Evolutionary conservation across 2,329 filamentous ascomycete species (phyloP).

Genomic region (Diaporthe nobilis): DNA sequence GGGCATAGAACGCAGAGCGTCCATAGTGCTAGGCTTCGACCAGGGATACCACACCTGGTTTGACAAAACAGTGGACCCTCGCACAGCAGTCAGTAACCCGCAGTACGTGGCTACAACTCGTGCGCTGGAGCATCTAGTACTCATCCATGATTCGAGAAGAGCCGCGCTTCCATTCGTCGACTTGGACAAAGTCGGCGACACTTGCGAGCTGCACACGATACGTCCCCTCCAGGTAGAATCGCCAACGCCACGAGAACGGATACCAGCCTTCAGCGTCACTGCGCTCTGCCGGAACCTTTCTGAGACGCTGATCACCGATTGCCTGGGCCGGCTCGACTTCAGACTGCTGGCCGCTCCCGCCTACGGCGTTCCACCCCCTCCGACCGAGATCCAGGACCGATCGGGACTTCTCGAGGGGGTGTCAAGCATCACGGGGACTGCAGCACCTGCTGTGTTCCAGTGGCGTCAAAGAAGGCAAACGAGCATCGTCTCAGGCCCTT

Average conservation of each 20-base stretch:
- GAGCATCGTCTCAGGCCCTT: not conserved
- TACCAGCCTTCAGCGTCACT: conserved; percentile 32
- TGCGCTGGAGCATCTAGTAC: conserved; percentile 37
- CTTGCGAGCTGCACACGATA: conserved; percentile 33
- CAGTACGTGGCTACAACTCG: conserved; percentile 40
- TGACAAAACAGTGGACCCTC: conserved; percentile 20
- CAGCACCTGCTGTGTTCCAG: conserved; percentile 37
- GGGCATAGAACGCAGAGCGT: conserved; percentile 39
- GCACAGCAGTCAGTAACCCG: conserved; percentile 29
- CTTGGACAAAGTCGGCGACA: conserved; percentile 21
- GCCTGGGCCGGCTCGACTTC: conserved; percentile 31
- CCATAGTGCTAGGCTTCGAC: conserved; percentile 39
- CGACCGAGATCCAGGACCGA: conserved; percentile 27
- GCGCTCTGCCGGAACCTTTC: conserved; percentile 40
- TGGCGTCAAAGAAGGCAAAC: conserved; percentile 36
- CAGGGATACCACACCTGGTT: conserved; percentile 38
- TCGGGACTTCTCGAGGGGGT: conserved; percentile 36
- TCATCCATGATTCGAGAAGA: conserved; percentile 34
- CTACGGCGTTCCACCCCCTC: conserved; percentile 13
- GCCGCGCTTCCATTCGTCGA: conserved; percentile 38
- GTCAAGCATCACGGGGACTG: conserved; percentile 36
- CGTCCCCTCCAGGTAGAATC: conserved; percentile 15
- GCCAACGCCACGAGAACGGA: not conserved
- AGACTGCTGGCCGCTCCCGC: conserved; percentile 15
- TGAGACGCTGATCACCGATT: conserved; percentile 37